Conservation (phyloP, 495 filamentous ascomycete genomes). For the Aspergillus hancockii region DNA sequence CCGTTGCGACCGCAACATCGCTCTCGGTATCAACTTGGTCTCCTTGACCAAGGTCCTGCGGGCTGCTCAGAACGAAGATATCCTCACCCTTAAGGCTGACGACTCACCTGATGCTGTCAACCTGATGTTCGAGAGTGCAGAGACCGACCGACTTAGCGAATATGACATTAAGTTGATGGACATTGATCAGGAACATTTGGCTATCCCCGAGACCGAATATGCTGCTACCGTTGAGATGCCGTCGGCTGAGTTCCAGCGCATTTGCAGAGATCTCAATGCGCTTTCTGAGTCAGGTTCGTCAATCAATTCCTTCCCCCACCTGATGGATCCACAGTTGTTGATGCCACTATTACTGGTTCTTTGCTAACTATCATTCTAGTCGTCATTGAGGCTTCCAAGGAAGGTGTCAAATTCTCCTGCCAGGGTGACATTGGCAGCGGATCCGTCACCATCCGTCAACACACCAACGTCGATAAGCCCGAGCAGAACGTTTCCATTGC, state of each 20-base stretch:
- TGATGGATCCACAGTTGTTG: background rate
- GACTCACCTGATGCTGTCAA: conserved; percentile 95
- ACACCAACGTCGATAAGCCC: conserved; percentile 90
- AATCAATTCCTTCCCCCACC: background rate
- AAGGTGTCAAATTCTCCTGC: conserved; percentile 95
- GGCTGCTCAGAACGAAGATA: conserved; percentile 90
- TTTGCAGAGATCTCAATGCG: conserved; percentile 86
- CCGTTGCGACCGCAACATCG: conserved; percentile 98
- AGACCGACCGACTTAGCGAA: conserved; percentile 89
- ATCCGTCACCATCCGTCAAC: conserved; percentile 84
- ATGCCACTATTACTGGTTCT: background rate
- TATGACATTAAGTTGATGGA: conserved; percentile 99
- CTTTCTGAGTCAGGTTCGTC: conserved; percentile 89
- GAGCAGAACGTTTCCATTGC: conserved; percentile 83
- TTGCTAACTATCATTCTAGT: conserved; percentile 51
- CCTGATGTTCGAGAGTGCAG: conserved; percentile 89
- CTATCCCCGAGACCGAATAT: conserved; percentile 98
- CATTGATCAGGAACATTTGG: conserved; percentile 98
- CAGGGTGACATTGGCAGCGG: conserved; percentile 94
- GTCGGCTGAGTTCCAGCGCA: conserved; percentile 85
- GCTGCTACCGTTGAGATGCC: conserved; percentile 90
- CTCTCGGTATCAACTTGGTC: conserved; percentile 92
- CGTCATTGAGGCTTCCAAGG: conserved; percentile 93
- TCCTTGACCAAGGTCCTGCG: conserved; percentile 98
- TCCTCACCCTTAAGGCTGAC: conserved; percentile 94